Evolutionary conservation across 2,329 filamentous ascomycete genomes (phyloP), one percentile per base, ranked within the genome.

Genomic region (Fusarium annulatum): DNA sequence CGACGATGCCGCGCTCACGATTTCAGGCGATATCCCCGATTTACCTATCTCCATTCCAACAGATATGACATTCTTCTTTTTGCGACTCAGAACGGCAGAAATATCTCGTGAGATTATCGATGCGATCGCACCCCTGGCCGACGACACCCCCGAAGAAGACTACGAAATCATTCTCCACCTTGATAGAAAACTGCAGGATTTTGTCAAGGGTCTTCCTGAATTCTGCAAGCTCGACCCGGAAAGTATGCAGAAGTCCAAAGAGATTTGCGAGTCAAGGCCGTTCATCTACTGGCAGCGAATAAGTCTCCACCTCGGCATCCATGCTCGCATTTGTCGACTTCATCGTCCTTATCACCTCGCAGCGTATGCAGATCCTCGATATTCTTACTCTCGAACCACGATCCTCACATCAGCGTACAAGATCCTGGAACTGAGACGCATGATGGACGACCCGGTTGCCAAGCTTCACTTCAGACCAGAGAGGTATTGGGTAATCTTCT

Each of bases 321-420:
- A 65, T 12, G 58, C 58, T 18, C 62, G 62, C 1, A 53, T 65
- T 5, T 63, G 58, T 6, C 62, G 59, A 9, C 62, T 65, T 19
- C 59, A 64, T n/a, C 59, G 62, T 8, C 46, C 62, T 33, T 64
- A 65, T 18, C 45, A 64, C 21, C 46, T 65, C 4, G 62, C 61
- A 26, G 34, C 59, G 3, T 65, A 64, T 14, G 15, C 39, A 15
- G 16, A 64, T 21, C n/a, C n/a, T 8, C 21, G 26, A 34, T 65
- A 64, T n/a, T 53, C 60, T 6, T 65, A 65, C n/a, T 65, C 62
- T 7, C 39, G 39, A 4, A 55, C 34, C 18, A 19, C 15, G 7
- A 64, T 49, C 9, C 28, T 64, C 12, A 18, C 23, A 7, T 65
- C 58, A 21, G 58, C 62, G 16, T 52, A 64, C 16, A 64, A 41